Percentiles rank a stretch among this genome's conserved stretches.
These are phyloP conservation scores for Flaveria floridana DNA, from an alignment of 140 eudicot genomes.

Conservation along the genomic window DNA sequence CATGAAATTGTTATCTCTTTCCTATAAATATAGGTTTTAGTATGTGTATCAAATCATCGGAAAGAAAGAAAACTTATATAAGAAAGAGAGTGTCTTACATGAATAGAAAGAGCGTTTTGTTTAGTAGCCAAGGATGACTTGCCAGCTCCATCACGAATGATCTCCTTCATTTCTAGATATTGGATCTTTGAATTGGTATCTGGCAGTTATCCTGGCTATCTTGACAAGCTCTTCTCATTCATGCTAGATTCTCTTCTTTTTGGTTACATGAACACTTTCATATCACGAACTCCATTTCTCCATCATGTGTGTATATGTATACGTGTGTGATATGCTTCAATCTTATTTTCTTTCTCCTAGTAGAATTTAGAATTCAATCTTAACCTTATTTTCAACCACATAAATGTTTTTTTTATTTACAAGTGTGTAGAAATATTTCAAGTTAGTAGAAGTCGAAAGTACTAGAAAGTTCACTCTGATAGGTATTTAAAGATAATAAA, in stretches of 20 bases:
- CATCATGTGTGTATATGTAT: not conserved
- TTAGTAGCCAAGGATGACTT: slow-evolving; percentile 41
- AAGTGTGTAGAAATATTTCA: too few species aligned
- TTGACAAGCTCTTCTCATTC: slow-evolving; percentile 8
- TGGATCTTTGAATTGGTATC: slow-evolving; percentile 8
- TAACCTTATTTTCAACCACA: too few species aligned
- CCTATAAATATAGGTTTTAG: not conserved
- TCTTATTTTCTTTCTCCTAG: not conserved
- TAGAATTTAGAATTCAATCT: too few species aligned
- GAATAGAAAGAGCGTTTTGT: slow-evolving; percentile 1
- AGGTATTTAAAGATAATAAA: too few species aligned
- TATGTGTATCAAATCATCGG: not conserved
- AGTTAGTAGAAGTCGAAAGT: too few species aligned
- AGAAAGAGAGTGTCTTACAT: not conserved
- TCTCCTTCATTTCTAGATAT: not conserved
- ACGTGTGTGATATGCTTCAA: not conserved
- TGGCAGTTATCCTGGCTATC: slow-evolving; percentile 14
- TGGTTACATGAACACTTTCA: not conserved
- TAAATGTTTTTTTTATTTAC: too few species aligned
- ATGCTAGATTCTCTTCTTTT: slow-evolving; percentile 3
- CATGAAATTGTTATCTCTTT: not conserved
- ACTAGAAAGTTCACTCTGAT: too few species aligned
- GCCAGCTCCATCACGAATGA: slow-evolving; percentile 28
- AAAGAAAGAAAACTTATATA: not conserved
- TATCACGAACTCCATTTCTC: not conserved